Base-by-base conservation (phyloP, 2,329 filamentous ascomycete genomes). In the Bertia moriformis region DNA sequence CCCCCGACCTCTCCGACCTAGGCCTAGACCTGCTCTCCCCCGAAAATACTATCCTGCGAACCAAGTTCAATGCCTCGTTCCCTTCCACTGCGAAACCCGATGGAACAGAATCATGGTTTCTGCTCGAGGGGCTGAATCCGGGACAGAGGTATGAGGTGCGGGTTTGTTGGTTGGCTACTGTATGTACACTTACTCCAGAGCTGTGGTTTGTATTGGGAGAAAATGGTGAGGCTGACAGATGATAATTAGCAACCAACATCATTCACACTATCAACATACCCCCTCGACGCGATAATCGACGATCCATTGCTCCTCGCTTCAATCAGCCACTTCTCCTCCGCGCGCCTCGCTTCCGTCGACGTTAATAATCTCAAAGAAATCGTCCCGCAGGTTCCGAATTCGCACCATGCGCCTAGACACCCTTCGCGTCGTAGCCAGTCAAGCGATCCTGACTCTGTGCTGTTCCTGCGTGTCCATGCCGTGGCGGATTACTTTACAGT, bases 161-260 rank as follows among this genome's bases (percentile, higher is more conserved):
- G 27, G 60, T 80, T 40, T 81, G 77, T 56, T 82, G 75, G 74
- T 57, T 72, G 44, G 77, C 77, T 30, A 78, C 68, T 41, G 76
- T 80, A 63, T 51, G 70, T 59, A 30, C 22, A 30, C 14, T 14
- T 14, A n/a, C 36, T n/a, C 37, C 19, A 27, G n/a, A n/a, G n/a
- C n/a, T n/a, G n/a, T n/a, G n/a, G n/a, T n/a, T n/a, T n/a, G n/a
- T n/a, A n/a, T n/a, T n/a, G n/a, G n/a, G n/a, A n/a, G n/a, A n/a
- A n/a, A n/a, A n/a, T n/a, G n/a, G n/a, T n/a, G n/a, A n/a, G n/a
- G n/a, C n/a, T n/a, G n/a, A n/a, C n/a, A n/a, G n/a, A n/a, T n/a
- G n/a, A n/a, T n/a, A n/a, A n/a, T n/a, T 7, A 35, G 32, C 32
- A 35, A 35, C 32, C 32, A 13, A 35, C 32, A 7, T 10, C 10